Evolutionary conservation across 2,329 filamentous ascomycete genomes (phyloP).

Genomic region (Trichothecium sympodiale): DNA sequence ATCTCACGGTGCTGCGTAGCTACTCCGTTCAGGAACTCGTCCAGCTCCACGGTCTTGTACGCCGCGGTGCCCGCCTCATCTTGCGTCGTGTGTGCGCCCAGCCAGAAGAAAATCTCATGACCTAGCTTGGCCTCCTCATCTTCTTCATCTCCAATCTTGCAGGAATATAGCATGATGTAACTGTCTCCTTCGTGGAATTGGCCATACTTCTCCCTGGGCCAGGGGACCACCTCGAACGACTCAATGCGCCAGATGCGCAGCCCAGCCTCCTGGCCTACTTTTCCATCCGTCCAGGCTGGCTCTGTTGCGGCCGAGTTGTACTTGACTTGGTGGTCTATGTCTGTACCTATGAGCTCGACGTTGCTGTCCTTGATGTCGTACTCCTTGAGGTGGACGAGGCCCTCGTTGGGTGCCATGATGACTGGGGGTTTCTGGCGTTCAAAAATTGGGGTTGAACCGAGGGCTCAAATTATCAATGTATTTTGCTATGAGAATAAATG

Average conservation of each 20-base stretch:
- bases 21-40: slow-evolving; percentile 51
- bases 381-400: slow-evolving; percentile 50
- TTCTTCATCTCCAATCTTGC: slow-evolving; percentile 35
- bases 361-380: slow-evolving; percentile 61
- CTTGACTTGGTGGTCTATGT: slow-evolving; percentile 58
- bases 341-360: slow-evolving; percentile 51
- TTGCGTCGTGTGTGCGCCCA: slow-evolving; percentile 53
- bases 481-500: too few relatives aligned
- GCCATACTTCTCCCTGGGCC: slow-evolving; percentile 45
- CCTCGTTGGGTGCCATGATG: slow-evolving; percentile 49
- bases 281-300: slow-evolving; percentile 54
- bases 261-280: slow-evolving; percentile 39
- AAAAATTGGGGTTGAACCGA: neutral
- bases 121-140: slow-evolving; percentile 29
- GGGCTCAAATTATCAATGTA: too few relatives aligned
- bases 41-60: slow-evolving; percentile 61
- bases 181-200: slow-evolving; percentile 58
- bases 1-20: slow-evolving; percentile 57
- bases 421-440: neutral
- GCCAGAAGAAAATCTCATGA: slow-evolving; percentile 62
- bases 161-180: slow-evolving; percentile 54
- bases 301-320: slow-evolving; percentile 54
- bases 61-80: slow-evolving; percentile 59
- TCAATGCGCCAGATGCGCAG: slow-evolving; percentile 57
- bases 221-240: slow-evolving; percentile 51